phyloP scores from a whole-genome alignment of 495 filamentous ascomycete species.

The Apiosordaria backusii region DNA sequence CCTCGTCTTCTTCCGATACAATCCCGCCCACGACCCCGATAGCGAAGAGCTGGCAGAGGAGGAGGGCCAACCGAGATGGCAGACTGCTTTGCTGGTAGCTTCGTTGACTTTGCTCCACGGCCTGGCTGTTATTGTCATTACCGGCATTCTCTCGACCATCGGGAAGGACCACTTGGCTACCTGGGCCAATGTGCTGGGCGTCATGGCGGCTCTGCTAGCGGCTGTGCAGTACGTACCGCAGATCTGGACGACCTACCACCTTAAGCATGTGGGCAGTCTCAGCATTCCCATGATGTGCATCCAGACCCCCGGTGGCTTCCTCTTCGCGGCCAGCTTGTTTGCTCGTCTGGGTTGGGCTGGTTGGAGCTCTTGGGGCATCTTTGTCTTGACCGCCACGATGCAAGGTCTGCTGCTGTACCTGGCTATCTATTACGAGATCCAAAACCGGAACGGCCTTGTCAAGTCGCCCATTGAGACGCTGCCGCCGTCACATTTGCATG shows the following conservation, averaged over 20 bases:
- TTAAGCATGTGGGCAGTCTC: conserved; percentile 80
- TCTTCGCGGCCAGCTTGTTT: conserved; percentile 84
- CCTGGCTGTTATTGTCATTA: conserved; percentile 61
- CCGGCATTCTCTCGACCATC: conserved; percentile 56
- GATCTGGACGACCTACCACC: conserved; percentile 80
- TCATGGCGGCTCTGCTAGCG: conserved; percentile 73
- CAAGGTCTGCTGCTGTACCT: conserved; percentile 80
- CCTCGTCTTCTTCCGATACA: conserved; percentile 74
- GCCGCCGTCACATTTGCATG: conserved; percentile 24
- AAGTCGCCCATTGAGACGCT: conserved; percentile 16
- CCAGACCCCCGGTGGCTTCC: conserved; percentile 85
- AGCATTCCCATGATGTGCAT: conserved; percentile 99
- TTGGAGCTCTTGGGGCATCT: conserved; percentile 95
- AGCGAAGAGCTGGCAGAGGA: conserved; percentile 28
- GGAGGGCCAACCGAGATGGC: conserved; percentile 57
- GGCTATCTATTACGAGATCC: conserved; percentile 72
- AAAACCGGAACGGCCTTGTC: conserved; percentile 13
- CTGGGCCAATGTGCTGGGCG: conserved; percentile 82
- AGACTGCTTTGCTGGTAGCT: conserved; percentile 70
- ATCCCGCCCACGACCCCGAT: conserved; percentile 49
- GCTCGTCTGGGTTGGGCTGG: conserved; percentile 73
- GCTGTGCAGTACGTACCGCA: conserved; percentile 91
- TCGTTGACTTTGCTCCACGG: conserved; percentile 68
- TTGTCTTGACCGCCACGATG: conserved; percentile 76
- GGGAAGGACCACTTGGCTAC: conserved; percentile 55